Evolutionary conservation across 1,284 basidiomycete genomes (phyloP).

Genomic region (Pseudozyma sp.): DNA sequence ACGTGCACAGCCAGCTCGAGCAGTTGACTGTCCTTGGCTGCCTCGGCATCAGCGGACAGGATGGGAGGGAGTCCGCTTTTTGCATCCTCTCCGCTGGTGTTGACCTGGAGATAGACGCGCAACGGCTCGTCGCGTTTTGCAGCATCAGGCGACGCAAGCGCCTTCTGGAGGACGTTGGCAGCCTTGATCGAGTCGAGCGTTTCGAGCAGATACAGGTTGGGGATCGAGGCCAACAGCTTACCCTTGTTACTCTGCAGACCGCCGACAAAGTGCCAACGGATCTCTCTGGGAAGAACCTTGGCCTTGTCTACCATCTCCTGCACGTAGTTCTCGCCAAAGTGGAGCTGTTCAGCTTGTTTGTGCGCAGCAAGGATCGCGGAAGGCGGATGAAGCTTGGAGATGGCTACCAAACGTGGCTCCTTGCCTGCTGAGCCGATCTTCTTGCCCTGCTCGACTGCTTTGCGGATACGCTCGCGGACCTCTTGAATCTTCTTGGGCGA

Average conservation of each 20-base stretch:
- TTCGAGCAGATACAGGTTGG: slow-evolving; percentile 89
- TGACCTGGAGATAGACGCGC: slow-evolving; percentile 88
- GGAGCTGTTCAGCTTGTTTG: slow-evolving; percentile 75
- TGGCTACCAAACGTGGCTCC: slow-evolving; percentile 78
- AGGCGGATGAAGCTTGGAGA: slow-evolving; percentile 93
- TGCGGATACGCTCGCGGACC: slow-evolving; percentile 43
- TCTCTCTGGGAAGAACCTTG: slow-evolving; percentile 59
- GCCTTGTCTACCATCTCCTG: slow-evolving; percentile 87
- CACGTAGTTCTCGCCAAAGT: slow-evolving; percentile 98
- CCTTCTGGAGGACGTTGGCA: slow-evolving; percentile 84
- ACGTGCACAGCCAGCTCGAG: slow-evolving; percentile 79
- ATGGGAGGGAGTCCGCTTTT: slow-evolving; percentile 87
- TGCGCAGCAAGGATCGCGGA: slow-evolving; percentile 80
- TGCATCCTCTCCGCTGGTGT: slow-evolving; percentile 89
- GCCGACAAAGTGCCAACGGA: slow-evolving; percentile 96
- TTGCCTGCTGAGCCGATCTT: slow-evolving; percentile 36
- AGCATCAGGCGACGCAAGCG: slow-evolving; percentile 73
- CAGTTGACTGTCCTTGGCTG: slow-evolving; percentile 69
- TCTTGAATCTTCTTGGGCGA: slow-evolving; percentile 35
- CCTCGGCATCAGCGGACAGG: slow-evolving; percentile 22
- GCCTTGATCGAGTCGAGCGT: slow-evolving; percentile 88
- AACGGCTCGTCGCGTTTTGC: slow-evolving; percentile 72
- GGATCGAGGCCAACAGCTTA: slow-evolving; percentile 86
- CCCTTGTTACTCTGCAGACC: slow-evolving; percentile 94
- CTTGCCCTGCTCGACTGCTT: slow-evolving; percentile 41